Evolutionary conservation across 2,329 filamentous ascomycete genomes (phyloP), one percentile per base, ranked within the genome.

Genomic region (Knufia petricola): DNA sequence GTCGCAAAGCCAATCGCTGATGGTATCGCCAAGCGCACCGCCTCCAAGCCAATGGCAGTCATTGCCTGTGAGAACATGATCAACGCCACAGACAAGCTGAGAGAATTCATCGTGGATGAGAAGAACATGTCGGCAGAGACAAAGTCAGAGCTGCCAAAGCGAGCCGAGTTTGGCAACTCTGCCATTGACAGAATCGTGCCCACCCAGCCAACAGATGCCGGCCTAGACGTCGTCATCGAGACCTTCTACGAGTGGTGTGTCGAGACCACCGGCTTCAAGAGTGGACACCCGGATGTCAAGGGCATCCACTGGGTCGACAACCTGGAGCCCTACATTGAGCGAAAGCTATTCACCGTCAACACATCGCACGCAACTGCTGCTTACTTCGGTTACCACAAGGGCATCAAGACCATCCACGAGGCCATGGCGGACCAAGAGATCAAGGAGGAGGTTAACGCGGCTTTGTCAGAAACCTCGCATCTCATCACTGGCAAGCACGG

Each of bases 241-340:
- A 92, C 92, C 72, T 98, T 96, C 76, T 95, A 87, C 72, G 92
- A 98, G 74, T 98, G 92, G 92, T 90, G 92, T 32, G 89, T 98
- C 45, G 92, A 98, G 64, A 73, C 80, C 65, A 84, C 80, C 38
- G 90, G 90, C 1, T 95, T 96, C 68, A 78, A 82, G 55, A 71
- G 77, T 53, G 74, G 76, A 47, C 76, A 79, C 58, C 89, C 88
- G 4, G 69, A 78, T 15, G 90, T 98, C 62, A 69, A 92, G 57
- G 90, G 89, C 52, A 83, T 96, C 65, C 85, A 94, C 72, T 95
- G 87, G 81, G 92, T 96, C 51, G 81, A 87, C 56, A 77, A 96
- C 70, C 80, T 98, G 24, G 78, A 82, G 64, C 92, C 92, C 50
- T 98, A 90, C 73, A 96, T 98, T 62, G 92, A 98, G 81, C 89